Base-by-base conservation (phyloP, 495 filamentous ascomycete genomes). In the Penicillium antarcticum region DNA sequence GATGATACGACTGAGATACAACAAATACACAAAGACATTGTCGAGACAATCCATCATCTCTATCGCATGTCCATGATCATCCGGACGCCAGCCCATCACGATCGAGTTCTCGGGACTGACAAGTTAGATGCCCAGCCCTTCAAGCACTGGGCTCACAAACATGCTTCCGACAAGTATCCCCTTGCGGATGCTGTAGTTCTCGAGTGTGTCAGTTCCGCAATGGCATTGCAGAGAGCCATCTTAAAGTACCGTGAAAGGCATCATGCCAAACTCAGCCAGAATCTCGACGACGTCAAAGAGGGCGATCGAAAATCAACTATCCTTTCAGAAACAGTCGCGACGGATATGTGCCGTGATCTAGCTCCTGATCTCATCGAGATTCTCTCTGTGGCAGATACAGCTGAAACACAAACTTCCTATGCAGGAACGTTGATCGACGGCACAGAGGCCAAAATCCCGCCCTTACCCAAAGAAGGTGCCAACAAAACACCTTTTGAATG, bases 201-300 rank as follows among this genome's bases (percentile, higher is more conserved):
- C n/a, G 46, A 21, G 6, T 55, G 26, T 34, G 36, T 39, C 21
- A 26, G 32, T 14, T 45, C 52, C 17, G 50, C 55, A 32, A 14
- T 46, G 17, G n/a, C 42, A 7, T 29, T 29, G 21, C 52, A 52
- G 34, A 40, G 41, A 38, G 57, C 48, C 0, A 50, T 53, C 1
- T 23, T 65, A 10, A 50, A 54, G 10, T 65, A 65, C 39, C 38
- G 58, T 23, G 51, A 58, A 34, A 31, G 58, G 17, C 58, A 62
- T 38, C 48, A 48, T 19, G n/a, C 13, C 4, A 65, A 61, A 34
- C 37, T 61, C 1, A 51, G 52, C 23, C 41, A 54, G 18, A 55
- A 49, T 13, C 21, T 57, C 6, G 23, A 37, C 13, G 1, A 41
- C 7, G 12, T 6, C 26, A 29, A 29, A 8, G 26, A 29, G 26